phyloP scores from a whole-genome alignment of 306 rosid species.

The Prunus kanzakura region DNA sequence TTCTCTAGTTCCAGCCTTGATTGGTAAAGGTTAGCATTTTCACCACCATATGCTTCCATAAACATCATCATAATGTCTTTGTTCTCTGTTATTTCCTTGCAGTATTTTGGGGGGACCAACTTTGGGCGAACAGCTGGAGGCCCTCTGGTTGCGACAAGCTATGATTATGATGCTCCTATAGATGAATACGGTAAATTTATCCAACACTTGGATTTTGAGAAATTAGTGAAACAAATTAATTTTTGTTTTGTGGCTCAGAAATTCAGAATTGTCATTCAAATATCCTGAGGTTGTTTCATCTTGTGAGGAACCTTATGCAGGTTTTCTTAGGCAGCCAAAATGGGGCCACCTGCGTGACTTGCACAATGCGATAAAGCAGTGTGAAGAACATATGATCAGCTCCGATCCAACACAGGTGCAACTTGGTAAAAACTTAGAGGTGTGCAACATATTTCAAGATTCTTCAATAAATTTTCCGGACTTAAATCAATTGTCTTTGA shows the following conservation, averaged over 20 bases:
- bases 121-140: slow-evolving; percentile 30
- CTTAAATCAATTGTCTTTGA: background rate
- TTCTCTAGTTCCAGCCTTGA: background rate
- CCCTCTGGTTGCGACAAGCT: slow-evolving; percentile 29
- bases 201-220: background rate
- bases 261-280: background rate
- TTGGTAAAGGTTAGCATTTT: background rate
- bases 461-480: background rate
- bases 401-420: slow-evolving; percentile 18
- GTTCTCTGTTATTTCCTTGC: background rate
- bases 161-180: slow-evolving; percentile 34
- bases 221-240: background rate
- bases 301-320: slow-evolving; percentile 1
- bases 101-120: slow-evolving; percentile 29
- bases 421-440: slow-evolving; percentile 23
- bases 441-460: background rate
- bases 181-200: slow-evolving; percentile 28
- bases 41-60: background rate
- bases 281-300: background rate
- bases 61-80: background rate
- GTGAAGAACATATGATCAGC: slow-evolving; percentile 23
- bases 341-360: slow-evolving; percentile 22
- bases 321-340: slow-evolving; percentile 28
- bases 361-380: slow-evolving; percentile 24
- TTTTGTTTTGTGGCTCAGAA: background rate